phyloP scores from a whole-genome alignment of 306 rosid species.

The Phaseolus lunatus region DNA sequence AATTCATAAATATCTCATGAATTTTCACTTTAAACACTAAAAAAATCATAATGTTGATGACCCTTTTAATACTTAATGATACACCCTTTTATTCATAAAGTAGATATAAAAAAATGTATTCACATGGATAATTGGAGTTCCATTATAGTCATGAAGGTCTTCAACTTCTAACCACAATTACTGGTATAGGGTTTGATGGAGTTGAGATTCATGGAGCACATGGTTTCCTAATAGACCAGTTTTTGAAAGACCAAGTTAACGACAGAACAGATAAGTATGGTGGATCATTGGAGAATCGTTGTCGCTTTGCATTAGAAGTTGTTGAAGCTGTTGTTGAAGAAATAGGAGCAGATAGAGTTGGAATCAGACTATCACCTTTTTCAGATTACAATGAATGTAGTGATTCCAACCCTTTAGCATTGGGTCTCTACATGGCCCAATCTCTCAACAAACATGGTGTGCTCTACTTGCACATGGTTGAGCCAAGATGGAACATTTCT shows the following conservation, averaged over 20 bases:
- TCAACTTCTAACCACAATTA: neutral
- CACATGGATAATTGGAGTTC: neutral
- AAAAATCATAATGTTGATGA: no score
- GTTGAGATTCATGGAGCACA: constrained; percentile 65
- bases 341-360: constrained; percentile 56
- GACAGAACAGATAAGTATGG: constrained; percentile 61
- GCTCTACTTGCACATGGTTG: constrained; percentile 59
- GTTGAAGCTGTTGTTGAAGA: constrained; percentile 54
- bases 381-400: constrained; percentile 42
- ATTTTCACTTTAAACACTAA: no score
- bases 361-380: constrained; percentile 58
- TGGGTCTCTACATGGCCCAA: constrained; percentile 48
- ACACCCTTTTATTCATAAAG: no score
- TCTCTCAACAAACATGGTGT: constrained; percentile 51
- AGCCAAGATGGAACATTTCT: constrained; percentile 50
- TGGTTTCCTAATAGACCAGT: constrained; percentile 62
- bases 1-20: no score
- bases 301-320: constrained; percentile 52
- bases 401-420: constrained; percentile 54
- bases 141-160: neutral
- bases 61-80: no score
- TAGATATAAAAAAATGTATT: no score
- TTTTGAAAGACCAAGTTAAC: constrained; percentile 57
- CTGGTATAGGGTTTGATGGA: constrained; percentile 58
- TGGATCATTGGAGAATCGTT: constrained; percentile 57